Conservation (phyloP, 1,284 basidiomycete species). For the Polyporus tsugae region DNA sequence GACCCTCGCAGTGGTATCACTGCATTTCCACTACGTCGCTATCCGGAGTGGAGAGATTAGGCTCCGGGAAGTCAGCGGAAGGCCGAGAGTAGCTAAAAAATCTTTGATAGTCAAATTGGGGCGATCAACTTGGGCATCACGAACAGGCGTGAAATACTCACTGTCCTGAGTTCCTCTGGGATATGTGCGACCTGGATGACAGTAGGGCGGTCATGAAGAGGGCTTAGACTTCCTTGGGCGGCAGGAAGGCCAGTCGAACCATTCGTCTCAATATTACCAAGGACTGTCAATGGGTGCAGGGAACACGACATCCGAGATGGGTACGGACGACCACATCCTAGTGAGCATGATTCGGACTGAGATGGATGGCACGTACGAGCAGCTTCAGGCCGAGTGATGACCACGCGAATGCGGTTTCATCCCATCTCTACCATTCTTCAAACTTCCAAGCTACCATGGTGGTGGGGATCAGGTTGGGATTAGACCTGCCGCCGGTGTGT, state of each 20-base stretch:
- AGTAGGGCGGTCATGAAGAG: not conserved
- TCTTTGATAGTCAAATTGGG: not conserved
- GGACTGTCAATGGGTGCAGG: not conserved
- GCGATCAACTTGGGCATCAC: not conserved
- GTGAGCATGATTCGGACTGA: not conserved
- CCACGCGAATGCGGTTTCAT: not conserved
- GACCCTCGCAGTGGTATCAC: not conserved
- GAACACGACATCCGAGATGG: not conserved
- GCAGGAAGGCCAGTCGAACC: not conserved
- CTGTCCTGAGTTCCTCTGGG: not conserved
- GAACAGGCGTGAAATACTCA: not conserved
- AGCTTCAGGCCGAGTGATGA: not conserved
- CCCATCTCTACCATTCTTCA: not conserved
- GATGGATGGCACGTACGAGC: not conserved
- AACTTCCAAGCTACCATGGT: not conserved
- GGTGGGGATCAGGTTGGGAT: no score
- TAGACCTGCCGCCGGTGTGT: no score
- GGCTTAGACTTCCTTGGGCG: not conserved
- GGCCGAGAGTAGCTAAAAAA: not conserved
- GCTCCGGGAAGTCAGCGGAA: not conserved
- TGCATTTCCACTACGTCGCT: not conserved
- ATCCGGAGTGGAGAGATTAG: not conserved
- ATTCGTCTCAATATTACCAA: not conserved
- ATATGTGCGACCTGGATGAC: not conserved
- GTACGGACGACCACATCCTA: not conserved